Conservation (phyloP, 2,329 filamentous ascomycete species). For the Fusarium staphyleae region DNA sequence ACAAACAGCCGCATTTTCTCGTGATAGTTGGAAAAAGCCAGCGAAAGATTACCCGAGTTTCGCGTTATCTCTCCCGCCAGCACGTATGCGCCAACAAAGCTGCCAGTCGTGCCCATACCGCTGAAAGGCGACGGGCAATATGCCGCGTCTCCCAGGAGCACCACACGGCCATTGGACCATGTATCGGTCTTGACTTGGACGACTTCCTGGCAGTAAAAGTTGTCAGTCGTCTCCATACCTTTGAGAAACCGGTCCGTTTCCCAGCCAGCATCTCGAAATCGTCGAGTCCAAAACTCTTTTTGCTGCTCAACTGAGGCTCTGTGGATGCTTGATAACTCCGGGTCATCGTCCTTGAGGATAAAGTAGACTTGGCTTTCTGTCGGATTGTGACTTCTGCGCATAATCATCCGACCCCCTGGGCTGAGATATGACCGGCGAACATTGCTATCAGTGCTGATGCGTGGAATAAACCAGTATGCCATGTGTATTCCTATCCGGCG, state of each 20-base stretch:
- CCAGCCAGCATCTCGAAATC: slow-evolving; percentile 17
- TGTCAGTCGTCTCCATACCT: slow-evolving; percentile 18
- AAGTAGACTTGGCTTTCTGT: slow-evolving; percentile 29
- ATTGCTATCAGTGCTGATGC: slow-evolving; percentile 16
- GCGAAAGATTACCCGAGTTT: slow-evolving; percentile 2
- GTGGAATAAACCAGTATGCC: slow-evolving; percentile 27
- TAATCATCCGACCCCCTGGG: slow-evolving; percentile 20
- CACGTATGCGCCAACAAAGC: slow-evolving; percentile 25
- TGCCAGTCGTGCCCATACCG: slow-evolving; percentile 21
- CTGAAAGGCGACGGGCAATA: slow-evolving; percentile 26
- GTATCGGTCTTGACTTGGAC: slow-evolving; percentile 16
- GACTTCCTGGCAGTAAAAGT: slow-evolving; percentile 28
- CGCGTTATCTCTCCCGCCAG: slow-evolving; percentile 24
- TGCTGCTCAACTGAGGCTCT: slow-evolving; percentile 14
- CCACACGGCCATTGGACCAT: slow-evolving; percentile 17
- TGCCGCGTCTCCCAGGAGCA: slow-evolving; percentile 19
- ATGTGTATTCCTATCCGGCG: slow-evolving; percentile 34
- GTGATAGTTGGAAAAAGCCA: slow-evolving; percentile 27
- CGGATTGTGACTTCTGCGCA: slow-evolving; percentile 26
- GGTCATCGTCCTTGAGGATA: slow-evolving; percentile 13
- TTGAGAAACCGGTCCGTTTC: slow-evolving; percentile 18
- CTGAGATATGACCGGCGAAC: slow-evolving; percentile 19
- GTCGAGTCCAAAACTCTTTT: slow-evolving; percentile 24
- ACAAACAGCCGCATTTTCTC: slow-evolving; percentile 16
- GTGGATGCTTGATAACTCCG: slow-evolving; percentile 13